phyloP scores from a whole-genome alignment of 2,329 filamentous ascomycete genomes.

The Aspergillus tubingensis region DNA sequence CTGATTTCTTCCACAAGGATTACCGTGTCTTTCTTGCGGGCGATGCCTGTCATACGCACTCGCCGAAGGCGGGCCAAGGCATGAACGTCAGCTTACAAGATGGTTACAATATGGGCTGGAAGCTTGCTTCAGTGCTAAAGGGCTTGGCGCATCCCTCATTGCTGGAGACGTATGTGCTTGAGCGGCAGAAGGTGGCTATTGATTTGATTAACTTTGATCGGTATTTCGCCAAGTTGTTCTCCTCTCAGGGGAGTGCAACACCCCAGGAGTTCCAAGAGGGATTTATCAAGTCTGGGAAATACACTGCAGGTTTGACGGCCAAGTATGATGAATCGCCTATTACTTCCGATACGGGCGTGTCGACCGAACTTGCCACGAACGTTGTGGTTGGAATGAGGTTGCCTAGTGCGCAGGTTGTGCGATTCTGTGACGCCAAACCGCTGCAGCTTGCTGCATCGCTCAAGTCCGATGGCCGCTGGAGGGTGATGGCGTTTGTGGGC shows the following conservation, averaged over 20 bases:
- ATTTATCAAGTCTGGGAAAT: slow-evolving; percentile 60
- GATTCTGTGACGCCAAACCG: slow-evolving; percentile 61
- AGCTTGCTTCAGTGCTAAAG: slow-evolving; percentile 54
- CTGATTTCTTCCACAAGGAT: slow-evolving; percentile 67
- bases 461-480: slow-evolving; percentile 55
- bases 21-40: slow-evolving; percentile 69
- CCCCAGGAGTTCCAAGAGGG: slow-evolving; percentile 56
- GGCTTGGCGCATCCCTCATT: slow-evolving; percentile 47
- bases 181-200: slow-evolving; percentile 55
- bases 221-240: slow-evolving; percentile 57
- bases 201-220: slow-evolving; percentile 65
- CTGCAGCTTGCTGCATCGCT: slow-evolving; percentile 55
- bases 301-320: slow-evolving; percentile 62
- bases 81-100: slow-evolving; percentile 60
- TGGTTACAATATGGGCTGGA: slow-evolving; percentile 63
- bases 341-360: slow-evolving; percentile 40
- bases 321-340: slow-evolving; percentile 56
- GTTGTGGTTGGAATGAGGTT: slow-evolving; percentile 52
- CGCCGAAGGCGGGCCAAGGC: slow-evolving; percentile 69
- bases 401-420: slow-evolving; percentile 59
- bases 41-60: slow-evolving; percentile 70
- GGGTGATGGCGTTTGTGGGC: slow-evolving; percentile 53
- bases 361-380: slow-evolving; percentile 39
- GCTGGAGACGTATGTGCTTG: slow-evolving; percentile 56
- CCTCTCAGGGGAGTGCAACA: slow-evolving; percentile 45